phyloP scores from a whole-genome alignment of 148 eudicot genomes.

The Fallopia convolvulus region DNA sequence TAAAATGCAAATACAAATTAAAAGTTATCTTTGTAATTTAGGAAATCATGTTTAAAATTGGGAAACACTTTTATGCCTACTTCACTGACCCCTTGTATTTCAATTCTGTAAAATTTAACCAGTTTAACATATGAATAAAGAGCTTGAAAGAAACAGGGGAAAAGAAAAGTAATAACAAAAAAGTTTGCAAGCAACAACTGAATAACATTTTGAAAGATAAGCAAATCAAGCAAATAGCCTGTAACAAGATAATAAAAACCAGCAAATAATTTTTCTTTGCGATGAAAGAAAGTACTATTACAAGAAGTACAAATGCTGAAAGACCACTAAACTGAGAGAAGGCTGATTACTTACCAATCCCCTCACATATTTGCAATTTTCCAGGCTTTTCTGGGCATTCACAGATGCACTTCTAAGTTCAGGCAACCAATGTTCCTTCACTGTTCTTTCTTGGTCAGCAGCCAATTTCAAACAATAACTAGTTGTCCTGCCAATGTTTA shows the following conservation, averaged over 20 bases:
- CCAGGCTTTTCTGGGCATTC: slow-evolving; percentile 71
- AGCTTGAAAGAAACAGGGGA: not conserved
- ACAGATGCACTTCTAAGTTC: slow-evolving; percentile 58
- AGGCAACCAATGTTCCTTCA: slow-evolving; percentile 76
- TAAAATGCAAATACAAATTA: not conserved
- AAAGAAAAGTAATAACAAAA: not conserved
- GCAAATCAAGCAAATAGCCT: no score
- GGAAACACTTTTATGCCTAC: not conserved
- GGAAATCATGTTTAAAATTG: not conserved
- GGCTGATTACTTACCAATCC: slow-evolving; percentile 66
- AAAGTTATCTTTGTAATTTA: not conserved
- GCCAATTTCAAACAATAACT: slow-evolving; percentile 77
- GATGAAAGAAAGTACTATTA: not conserved
- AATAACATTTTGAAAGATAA: no score
- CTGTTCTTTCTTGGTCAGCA: slow-evolving; percentile 84
- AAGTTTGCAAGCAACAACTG: not conserved
- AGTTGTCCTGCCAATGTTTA: slow-evolving; percentile 63
- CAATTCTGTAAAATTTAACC: not conserved
- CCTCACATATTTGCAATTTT: slow-evolving; percentile 75
- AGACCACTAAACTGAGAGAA: no score
- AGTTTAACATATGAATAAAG: not conserved
- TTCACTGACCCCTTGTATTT: not conserved
- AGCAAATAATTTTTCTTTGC: not conserved
- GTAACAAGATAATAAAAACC: not conserved
- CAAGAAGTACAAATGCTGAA: not conserved